Base-by-base conservation (phyloP, 2,329 filamentous ascomycete genomes). In the Penicillium sp. region DNA sequence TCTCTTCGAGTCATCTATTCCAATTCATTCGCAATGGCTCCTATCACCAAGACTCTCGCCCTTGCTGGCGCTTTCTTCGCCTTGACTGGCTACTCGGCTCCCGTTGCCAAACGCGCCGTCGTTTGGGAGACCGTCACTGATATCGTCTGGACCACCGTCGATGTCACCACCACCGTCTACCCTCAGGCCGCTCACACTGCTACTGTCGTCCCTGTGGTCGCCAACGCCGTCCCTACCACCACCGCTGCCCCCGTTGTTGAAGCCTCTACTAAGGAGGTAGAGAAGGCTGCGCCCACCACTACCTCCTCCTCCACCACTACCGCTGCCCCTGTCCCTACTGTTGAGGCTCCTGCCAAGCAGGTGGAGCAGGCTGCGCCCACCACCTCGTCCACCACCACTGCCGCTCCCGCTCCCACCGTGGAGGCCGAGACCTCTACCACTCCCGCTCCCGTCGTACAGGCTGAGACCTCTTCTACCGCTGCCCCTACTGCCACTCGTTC, bases 41-140 rank as follows among this genome's bases (percentile, higher is more conserved):
- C 73, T 48, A 63, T 75, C 60, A 59, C 66, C 60, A 76, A 76
- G 68, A 63, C 72, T 59, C 66, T 76, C 50, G 68, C 71, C 61
- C 65, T 76, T 21, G 68, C 68, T 53, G 69, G 71, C 64, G 67
- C 73, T 55, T 64, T 74, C 63, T 70, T 74, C 56, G 71, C 73
- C 35, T 58, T 70, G 49, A 51, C 71, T 45, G 62, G 65, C 60
- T 63, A 69, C 27, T 68, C 73, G 42, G 68, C 66, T 49, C 73
- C 73, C 25, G 49, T 73, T 21, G 59, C 73, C 44, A 76, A 76
- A 68, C 74, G 74, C 53, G 77, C 77, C 27, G 68, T 81, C 38
- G 78, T 81, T 53, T 82, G 77, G 73, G 74, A 81, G 61, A 83
- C 81, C 29, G 75, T 81, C 48, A 77, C 74, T 38, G 75, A 78